A percentile compares a stretch with the other conserved stretches of the same genome.
phyloP scores from a whole-genome alignment of 1,284 basidiomycete genomes.

The Heterobasidion occidentale region DNA sequence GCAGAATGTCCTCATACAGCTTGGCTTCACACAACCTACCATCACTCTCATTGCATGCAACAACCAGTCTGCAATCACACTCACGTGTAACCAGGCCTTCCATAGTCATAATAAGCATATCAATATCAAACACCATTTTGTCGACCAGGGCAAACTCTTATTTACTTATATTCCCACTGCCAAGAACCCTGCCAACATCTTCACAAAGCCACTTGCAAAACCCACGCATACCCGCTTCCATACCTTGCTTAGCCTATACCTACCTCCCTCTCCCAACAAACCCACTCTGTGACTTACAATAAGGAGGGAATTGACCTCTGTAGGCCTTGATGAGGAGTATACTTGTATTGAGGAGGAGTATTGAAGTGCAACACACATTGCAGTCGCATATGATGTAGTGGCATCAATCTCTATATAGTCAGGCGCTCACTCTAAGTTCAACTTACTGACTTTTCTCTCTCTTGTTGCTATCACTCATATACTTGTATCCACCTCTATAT shows the following conservation, averaged over 20 bases:
- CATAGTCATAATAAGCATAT: neutral
- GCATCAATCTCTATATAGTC: too few species aligned
- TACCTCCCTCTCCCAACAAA: neutral
- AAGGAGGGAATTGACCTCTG: neutral
- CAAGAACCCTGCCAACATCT: neutral
- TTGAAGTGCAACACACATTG: neutral
- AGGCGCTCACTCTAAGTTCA: too few species aligned
- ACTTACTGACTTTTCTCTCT: too few species aligned
- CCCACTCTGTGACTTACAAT: neutral
- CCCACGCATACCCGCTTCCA: neutral
- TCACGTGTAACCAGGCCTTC: neutral
- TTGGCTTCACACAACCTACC: neutral
- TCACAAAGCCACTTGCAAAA: neutral
- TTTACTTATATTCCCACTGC: neutral
- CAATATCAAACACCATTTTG: neutral
- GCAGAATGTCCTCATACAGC: neutral
- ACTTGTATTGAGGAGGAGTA: neutral
- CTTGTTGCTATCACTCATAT: too few species aligned
- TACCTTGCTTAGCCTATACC: neutral
- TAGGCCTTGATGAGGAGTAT: neutral
- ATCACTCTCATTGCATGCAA: neutral
- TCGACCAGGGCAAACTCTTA: neutral
- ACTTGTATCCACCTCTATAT: too few species aligned
- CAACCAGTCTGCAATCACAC: neutral
- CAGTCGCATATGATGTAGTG: too few species aligned